These are phyloP conservation scores for Choiromyces venosus DNA, from an alignment of 495 filamentous ascomycete species.

Conservation along the genomic window DNA sequence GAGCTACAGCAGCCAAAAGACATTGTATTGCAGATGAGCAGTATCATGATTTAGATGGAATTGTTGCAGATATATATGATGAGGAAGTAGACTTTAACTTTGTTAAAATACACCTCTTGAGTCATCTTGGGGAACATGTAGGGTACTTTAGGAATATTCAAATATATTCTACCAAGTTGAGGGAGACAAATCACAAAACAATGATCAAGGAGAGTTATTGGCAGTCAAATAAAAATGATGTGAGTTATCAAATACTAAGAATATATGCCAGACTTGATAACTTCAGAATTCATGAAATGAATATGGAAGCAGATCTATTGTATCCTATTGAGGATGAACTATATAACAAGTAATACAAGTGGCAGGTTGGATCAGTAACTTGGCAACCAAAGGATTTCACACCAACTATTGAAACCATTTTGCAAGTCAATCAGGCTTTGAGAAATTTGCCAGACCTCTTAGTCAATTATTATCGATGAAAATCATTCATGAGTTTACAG, in stretches of 20 bases:
- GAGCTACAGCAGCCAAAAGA: neutral
- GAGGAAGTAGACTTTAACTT: slow-evolving; percentile 9
- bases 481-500: neutral
- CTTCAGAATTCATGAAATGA: neutral
- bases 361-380: neutral
- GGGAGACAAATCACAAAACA: neutral
- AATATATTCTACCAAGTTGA: slow-evolving; percentile 2
- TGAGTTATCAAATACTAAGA: neutral
- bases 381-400: neutral
- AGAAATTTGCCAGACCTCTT: neutral
- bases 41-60: neutral
- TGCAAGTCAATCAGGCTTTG: neutral
- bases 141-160: neutral
- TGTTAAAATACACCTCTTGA: neutral
- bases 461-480: neutral
- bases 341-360: neutral
- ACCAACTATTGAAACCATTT: neutral
- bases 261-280: neutral
- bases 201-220: neutral
- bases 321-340: neutral
- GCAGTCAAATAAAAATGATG: neutral
- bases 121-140: neutral
- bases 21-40: neutral
- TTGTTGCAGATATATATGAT: neutral
- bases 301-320: neutral